A percentile compares a stretch with the other conserved stretches of the same genome.
These are phyloP conservation scores for Lactifluus volemus DNA, from an alignment of 768 basidiomycete species.

Conservation along the genomic window DNA sequence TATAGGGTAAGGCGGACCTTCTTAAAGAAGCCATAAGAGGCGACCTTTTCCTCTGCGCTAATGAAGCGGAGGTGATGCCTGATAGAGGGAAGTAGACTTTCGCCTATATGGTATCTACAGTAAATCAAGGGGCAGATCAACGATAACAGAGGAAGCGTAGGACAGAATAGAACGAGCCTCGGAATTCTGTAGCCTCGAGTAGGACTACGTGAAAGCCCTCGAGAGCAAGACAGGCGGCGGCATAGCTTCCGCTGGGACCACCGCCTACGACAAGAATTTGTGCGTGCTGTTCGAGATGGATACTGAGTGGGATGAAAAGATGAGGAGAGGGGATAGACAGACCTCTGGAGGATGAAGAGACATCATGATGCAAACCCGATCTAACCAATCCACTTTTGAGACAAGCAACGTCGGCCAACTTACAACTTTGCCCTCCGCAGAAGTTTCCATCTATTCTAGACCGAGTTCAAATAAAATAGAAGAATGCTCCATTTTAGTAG, in stretches of 20 bases:
- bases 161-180: slow-evolving; percentile 28
- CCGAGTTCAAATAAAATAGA: not conserved
- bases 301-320: not conserved
- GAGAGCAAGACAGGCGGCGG: slow-evolving; percentile 46
- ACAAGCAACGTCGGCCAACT: no score
- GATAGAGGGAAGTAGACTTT: slow-evolving; percentile 42
- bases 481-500: not conserved
- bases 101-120: slow-evolving; percentile 40
- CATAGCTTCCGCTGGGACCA: slow-evolving; percentile 49
- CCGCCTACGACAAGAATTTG: slow-evolving; percentile 48
- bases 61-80: slow-evolving; percentile 46
- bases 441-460: no score
- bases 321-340: not conserved
- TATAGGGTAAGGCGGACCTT: slow-evolving; percentile 31
- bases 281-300: slow-evolving; percentile 19
- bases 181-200: slow-evolving; percentile 47
- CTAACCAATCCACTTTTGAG: no score
- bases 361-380: not conserved
- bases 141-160: not conserved
- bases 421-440: no score
- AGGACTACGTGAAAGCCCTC: slow-evolving; percentile 52
- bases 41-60: slow-evolving; percentile 37
- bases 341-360: slow-evolving; percentile 7
- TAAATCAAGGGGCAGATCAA: not conserved
- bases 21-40: slow-evolving; percentile 34